Percentiles rank a stretch among this genome's conserved stretches.
These are phyloP conservation scores for Berkeleyomyces basicola DNA, from an alignment of 2,329 filamentous ascomycete genomes.

Conservation along the genomic window DNA sequence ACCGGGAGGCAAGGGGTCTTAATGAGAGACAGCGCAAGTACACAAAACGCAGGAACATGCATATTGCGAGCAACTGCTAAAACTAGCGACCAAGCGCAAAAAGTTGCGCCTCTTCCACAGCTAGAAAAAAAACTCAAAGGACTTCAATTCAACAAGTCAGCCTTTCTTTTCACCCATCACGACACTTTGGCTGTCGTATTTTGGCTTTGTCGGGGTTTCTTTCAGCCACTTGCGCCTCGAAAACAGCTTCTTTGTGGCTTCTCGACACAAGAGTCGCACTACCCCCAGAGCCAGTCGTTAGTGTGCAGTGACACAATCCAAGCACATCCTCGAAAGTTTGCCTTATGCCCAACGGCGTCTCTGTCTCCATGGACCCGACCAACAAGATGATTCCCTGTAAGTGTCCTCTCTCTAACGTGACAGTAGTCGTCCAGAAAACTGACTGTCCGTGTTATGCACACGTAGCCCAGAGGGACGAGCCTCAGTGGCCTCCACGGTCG, in stretches of 20 bases:
- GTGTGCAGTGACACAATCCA: not conserved
- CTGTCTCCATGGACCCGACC: conserved; percentile 10
- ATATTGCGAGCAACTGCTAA: not conserved
- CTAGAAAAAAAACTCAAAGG: not conserved
- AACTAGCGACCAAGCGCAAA: not conserved
- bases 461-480: conserved; percentile 23
- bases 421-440: not conserved
- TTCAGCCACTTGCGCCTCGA: not conserved
- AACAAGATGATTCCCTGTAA: conserved; percentile 13
- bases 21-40: not conserved
- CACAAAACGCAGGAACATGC: not conserved
- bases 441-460: conserved; percentile 1
- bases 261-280: not conserved
- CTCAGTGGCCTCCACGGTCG: conserved; percentile 50
- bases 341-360: conserved; percentile 10
- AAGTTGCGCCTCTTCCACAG: not conserved
- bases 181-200: too few relatives aligned
- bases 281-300: not conserved
- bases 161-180: not conserved
- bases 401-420: conserved; percentile 3
- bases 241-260: not conserved
- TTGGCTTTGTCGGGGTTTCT: too few relatives aligned
- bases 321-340: not conserved
- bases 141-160: not conserved
- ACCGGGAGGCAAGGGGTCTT: not conserved